phyloP scores from a whole-genome alignment of 129 eudicot genomes.

The Saposhnikovia divaricata region DNA sequence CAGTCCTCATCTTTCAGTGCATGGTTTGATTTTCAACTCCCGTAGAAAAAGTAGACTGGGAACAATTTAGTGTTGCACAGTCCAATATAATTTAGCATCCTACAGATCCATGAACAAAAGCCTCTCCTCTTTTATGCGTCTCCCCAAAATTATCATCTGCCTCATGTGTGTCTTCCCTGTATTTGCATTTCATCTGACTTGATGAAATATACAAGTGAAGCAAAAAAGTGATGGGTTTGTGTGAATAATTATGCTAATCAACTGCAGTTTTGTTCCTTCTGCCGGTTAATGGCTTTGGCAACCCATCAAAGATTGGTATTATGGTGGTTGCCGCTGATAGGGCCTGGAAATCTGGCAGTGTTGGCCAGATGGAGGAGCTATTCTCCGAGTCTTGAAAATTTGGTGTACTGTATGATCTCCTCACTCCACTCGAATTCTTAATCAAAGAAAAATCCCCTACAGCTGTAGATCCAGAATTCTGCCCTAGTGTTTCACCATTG shows the following conservation, averaged over 20 bases:
- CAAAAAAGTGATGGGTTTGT: not conserved
- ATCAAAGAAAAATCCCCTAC: conserved; percentile 28
- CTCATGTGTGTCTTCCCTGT: not conserved
- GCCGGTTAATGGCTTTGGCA: conserved; percentile 54
- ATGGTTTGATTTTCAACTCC: not conserved
- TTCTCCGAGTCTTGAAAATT: conserved; percentile 47
- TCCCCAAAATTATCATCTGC: not conserved
- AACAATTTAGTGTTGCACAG: not conserved
- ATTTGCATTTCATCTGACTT: conserved; percentile 12
- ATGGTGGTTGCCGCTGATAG: conserved; percentile 54
- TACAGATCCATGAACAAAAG: not conserved
- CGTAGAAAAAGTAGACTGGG: not conserved
- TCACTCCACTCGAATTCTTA: conserved; percentile 39
- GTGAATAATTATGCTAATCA: conserved; percentile 48
- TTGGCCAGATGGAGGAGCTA: conserved; percentile 47
- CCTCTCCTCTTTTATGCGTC: not conserved
- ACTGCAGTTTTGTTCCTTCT: conserved; percentile 72
- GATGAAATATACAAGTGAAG: conserved; percentile 7
- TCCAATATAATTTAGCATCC: not conserved
- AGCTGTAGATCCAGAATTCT: conserved; percentile 21
- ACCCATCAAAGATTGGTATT: conserved; percentile 69
- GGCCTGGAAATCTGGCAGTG: conserved; percentile 68
- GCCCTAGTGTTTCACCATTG: conserved; percentile 33
- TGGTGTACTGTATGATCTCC: conserved; percentile 80
- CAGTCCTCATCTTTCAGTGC: not conserved